A percentile compares a stretch with the other conserved stretches of the same genome.
These are phyloP conservation scores for Pseudogymnoascus sp. DNA, from an alignment of 2,329 filamentous ascomycete species.

Conservation along the genomic window DNA sequence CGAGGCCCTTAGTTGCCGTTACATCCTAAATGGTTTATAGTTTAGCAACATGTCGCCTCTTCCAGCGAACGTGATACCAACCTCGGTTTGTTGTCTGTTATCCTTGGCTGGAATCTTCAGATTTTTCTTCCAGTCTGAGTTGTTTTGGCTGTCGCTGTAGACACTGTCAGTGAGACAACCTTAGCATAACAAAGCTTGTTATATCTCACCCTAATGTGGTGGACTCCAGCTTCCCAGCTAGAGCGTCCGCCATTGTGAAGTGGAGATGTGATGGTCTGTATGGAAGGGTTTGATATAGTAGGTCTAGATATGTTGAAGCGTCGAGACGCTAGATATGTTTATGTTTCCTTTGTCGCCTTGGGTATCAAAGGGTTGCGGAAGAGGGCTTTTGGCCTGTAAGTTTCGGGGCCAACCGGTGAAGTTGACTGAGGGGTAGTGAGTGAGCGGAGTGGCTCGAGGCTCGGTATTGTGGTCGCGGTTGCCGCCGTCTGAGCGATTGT, in stretches of 20 bases:
- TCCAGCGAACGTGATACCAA: constrained; percentile 30
- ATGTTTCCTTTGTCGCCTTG: constrained; percentile 8
- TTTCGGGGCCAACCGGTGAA: neutral
- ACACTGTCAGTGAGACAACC: constrained; percentile 34
- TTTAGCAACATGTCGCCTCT: constrained; percentile 1
- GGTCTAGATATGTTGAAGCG: neutral
- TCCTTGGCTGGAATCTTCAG: constrained; percentile 68
- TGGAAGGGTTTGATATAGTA: neutral
- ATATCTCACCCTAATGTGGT: constrained; percentile 40
- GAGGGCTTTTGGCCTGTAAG: neutral
- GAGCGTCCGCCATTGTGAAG: constrained; percentile 36
- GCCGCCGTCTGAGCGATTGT: neutral
- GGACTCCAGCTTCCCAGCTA: constrained; percentile 48
- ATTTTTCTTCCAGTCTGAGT: constrained; percentile 65
- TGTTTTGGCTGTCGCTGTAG: constrained; percentile 38
- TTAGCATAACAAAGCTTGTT: constrained; percentile 27
- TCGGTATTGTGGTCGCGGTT: neutral
- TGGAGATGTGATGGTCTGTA: constrained; percentile 6
- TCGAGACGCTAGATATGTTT: neutral
- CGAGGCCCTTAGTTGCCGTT: constrained; percentile 91
- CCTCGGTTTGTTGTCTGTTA: constrained; percentile 73
- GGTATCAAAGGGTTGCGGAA: constrained; percentile 6
- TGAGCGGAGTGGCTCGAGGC: constrained; percentile 7
- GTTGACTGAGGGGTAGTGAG: constrained; percentile 9
- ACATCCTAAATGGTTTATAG: constrained; percentile 61